These are phyloP conservation scores for Parastagonospora nodorum DNA, from an alignment of 2,329 filamentous ascomycete species.

Conservation along the genomic window DNA sequence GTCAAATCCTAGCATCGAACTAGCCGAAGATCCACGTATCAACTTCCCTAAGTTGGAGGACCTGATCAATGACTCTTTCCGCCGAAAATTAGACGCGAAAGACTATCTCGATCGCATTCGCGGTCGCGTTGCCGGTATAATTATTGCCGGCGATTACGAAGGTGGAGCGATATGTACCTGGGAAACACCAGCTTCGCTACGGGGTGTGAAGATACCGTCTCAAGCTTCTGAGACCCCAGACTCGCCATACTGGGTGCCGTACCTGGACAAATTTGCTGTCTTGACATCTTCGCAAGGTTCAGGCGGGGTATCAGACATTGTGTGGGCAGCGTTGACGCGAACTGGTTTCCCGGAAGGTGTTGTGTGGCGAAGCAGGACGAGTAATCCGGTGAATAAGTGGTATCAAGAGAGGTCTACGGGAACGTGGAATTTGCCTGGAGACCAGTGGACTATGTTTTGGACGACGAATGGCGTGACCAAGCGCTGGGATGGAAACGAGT, in stretches of 20 bases:
- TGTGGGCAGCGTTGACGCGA: slow-evolving; percentile 94
- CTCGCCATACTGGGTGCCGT: slow-evolving; percentile 71
- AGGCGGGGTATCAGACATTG: slow-evolving; percentile 90
- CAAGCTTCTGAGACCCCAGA: slow-evolving; percentile 35
- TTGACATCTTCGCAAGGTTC: slow-evolving; percentile 85
- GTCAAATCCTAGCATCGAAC: slow-evolving; percentile 64
- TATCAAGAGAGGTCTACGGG: slow-evolving; percentile 92
- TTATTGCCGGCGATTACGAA: slow-evolving; percentile 95
- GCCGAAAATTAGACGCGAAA: slow-evolving; percentile 78
- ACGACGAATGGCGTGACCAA: slow-evolving; percentile 69
- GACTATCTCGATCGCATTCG: slow-evolving; percentile 84
- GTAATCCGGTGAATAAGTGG: slow-evolving; percentile 99
- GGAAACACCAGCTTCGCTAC: slow-evolving; percentile 72
- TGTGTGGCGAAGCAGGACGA: slow-evolving; percentile 86
- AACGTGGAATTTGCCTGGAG: slow-evolving; percentile 78
- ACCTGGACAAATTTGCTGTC: slow-evolving; percentile 97
- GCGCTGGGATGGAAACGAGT: slow-evolving; percentile 61
- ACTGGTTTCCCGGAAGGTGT: slow-evolving; percentile 87
- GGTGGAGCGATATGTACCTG: slow-evolving; percentile 93
- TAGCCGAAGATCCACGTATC: slow-evolving; percentile 76
- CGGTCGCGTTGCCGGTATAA: slow-evolving; percentile 82
- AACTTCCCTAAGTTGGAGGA: slow-evolving; percentile 82
- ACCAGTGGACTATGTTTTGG: slow-evolving; percentile 99
- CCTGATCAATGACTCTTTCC: slow-evolving; percentile 93
- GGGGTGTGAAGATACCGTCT: slow-evolving; percentile 21